phyloP scores from a whole-genome alignment of 2,329 filamentous ascomycete species.

The Cercospora sp. region DNA sequence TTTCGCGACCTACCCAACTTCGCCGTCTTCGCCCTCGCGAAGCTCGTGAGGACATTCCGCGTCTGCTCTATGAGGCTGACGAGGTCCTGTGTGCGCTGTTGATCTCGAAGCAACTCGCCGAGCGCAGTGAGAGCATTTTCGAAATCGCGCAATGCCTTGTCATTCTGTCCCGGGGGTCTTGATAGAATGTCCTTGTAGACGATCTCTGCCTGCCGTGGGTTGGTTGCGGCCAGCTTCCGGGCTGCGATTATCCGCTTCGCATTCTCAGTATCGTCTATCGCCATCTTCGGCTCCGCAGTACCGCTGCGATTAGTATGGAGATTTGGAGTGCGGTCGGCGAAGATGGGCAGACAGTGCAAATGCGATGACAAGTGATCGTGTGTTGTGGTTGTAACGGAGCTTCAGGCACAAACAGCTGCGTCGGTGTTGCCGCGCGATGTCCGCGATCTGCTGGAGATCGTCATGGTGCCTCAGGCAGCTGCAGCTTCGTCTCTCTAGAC shows the following conservation, averaged over 20 bases:
- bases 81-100: conserved; percentile 79
- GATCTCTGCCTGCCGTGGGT: conserved; percentile 80
- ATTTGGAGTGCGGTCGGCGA: not conserved
- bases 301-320: not conserved
- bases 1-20: too few species aligned
- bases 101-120: conserved; percentile 89
- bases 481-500: not conserved
- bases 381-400: conserved; percentile 2
- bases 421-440: not conserved
- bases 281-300: conserved; percentile 44
- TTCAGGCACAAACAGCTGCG: conserved; percentile 12
- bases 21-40: conserved; percentile 97
- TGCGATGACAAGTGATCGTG: conserved; percentile 10
- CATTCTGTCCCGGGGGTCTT: conserved; percentile 78
- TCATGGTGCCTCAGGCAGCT: not conserved
- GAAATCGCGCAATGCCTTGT: conserved; percentile 86
- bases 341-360: not conserved
- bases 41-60: conserved; percentile 86
- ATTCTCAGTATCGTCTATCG: conserved; percentile 54
- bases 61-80: conserved; percentile 88
- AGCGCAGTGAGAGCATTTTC: conserved; percentile 84
- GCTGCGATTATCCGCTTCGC: conserved; percentile 80
- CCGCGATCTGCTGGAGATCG: conserved; percentile 11
- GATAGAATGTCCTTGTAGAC: conserved; percentile 89
- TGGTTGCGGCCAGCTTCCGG: conserved; percentile 75